A percentile compares a stretch with the other conserved stretches of the same genome.
phyloP scores from a whole-genome alignment of 2,329 filamentous ascomycete genomes.

The Neoscytalidium dimidiatum region DNA sequence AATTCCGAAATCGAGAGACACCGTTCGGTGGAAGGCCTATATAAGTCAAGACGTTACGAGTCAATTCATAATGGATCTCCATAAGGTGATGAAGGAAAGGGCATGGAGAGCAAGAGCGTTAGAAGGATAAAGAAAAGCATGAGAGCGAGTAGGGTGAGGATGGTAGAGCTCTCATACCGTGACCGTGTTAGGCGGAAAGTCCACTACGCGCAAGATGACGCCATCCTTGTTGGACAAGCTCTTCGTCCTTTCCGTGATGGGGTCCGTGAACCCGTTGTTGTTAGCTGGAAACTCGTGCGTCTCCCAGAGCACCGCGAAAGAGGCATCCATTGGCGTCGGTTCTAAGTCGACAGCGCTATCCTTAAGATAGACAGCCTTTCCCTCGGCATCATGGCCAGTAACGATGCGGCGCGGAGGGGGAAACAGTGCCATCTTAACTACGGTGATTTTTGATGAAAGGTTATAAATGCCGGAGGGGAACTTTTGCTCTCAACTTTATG shows the following conservation, averaged over 20 bases:
- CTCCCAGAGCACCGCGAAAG: slow-evolving; percentile 12
- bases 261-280: slow-evolving; percentile 1
- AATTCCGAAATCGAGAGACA: background rate
- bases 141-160: background rate
- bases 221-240: slow-evolving; percentile 12
- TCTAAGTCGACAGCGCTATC: background rate
- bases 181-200: background rate
- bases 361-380: slow-evolving; percentile 7
- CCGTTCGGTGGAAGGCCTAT: slow-evolving; percentile 2
- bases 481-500: no score
- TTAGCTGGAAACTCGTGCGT: slow-evolving; percentile 6
- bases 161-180: background rate
- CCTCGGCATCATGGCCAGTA: background rate
- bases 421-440: slow-evolving; percentile 7
- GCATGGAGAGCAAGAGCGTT: no score
- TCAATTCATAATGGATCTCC: no score
- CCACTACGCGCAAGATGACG: slow-evolving; percentile 2
- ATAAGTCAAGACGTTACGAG: no score
- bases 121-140: no score
- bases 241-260: background rate
- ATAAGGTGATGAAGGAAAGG: no score
- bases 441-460: no score
- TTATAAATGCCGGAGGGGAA: no score
- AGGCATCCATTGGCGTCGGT: background rate
- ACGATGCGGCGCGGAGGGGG: slow-evolving; percentile 6